Base-by-base conservation (phyloP, 2,329 filamentous ascomycete species). In the Beauveria sp. region DNA sequence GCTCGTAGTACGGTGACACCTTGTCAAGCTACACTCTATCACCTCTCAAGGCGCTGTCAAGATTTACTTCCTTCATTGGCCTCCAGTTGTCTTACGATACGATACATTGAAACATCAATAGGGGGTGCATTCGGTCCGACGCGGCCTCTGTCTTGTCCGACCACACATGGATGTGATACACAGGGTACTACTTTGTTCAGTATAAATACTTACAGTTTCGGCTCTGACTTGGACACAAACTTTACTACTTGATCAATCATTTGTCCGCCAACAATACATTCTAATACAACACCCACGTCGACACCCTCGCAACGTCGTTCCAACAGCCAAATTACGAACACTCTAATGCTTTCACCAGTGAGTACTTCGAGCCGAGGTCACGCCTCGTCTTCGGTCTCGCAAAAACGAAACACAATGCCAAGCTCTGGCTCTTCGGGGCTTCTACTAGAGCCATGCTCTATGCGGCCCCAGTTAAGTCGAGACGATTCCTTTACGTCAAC, bases 401-500 rank as follows among this genome's bases (percentile, higher is more conserved):
- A 53, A 6, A 51, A 48, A 31, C 53, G 60, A 12, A 57, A 52
- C 53, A 62, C 60, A 38, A 62, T 58, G 60, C 60, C 53, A 7
- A 52, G 24, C 40, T 62, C 60, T 18, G 34, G n/a, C 9, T 52
- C 52, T 3, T 62, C 53, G 6, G 52, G 53, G 16, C 20, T 57
- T 1, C 28, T 46, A 24, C 14, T 9, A 24, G 34, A 26, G 8
- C 16, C 34, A 14, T 8, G 3, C 20, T 34, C 38, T 7, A 20
- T 7, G n/a, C 38, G 10, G 28, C n/a, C 59, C 6, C 38, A 9
- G 20, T 16, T 48, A 8, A n/a, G n/a, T 16, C 53, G 46, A 9
- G 26, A 53, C 20, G 40, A 46, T 28, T 73, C 71, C 2, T 69
- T 72, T 51, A 57, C 66, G 24, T 70, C 71, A 3, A 60, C 65